Evolutionary conservation across 768 basidiomycete species (phyloP), one percentile per base, ranked within the genome.

Genomic region (Chalciporus chontae): DNA sequence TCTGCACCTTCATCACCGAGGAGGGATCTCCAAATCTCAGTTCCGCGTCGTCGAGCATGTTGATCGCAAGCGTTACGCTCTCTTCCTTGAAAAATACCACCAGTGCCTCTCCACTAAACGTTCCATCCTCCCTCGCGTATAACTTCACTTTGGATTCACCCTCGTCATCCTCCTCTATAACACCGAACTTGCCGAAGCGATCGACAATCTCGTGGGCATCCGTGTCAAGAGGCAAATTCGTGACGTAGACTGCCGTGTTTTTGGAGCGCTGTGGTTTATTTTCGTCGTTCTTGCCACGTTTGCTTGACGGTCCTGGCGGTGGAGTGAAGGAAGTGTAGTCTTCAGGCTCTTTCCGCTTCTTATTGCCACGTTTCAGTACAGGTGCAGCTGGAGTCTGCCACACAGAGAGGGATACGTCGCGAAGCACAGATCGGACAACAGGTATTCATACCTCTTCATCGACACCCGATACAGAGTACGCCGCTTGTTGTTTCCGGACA

Each of bases 81-180:
- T 93, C 94, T 66, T 95, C 93, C 68, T 96, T 96, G 77, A 97
- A 95, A 69, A 90, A 99, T 29, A 97, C 93, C 50, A 99, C 85
- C 56, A 98, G 71, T 3, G 94, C 95, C 57, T 98, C 95, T 34
- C 96, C 95, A 58, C 81, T 96, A 69, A 97, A 96, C 21, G 78
- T 64, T 29, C 94, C 94, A 52, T 90, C 81, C 5, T 90, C 91
- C 51, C 81, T 82, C 40, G 89, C 87, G 68, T 99, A 99, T 74
- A 98, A 77, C 75, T 99, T 99, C 65, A 98, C 80, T 64, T 94
- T 91, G n/a, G 87, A 85, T 50, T 90, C 81, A 2, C 90, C 94
- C n/a, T 84, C 74, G 58, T 94, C 87, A 54, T 92, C 93, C 62
- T 95, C 91, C 64, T 97, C 86, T 46, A 99, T 82, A 27, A 99